Evolutionary conservation across 2,329 filamentous ascomycete species (phyloP).

Genomic region (Myriosclerotinia curreyana): DNA sequence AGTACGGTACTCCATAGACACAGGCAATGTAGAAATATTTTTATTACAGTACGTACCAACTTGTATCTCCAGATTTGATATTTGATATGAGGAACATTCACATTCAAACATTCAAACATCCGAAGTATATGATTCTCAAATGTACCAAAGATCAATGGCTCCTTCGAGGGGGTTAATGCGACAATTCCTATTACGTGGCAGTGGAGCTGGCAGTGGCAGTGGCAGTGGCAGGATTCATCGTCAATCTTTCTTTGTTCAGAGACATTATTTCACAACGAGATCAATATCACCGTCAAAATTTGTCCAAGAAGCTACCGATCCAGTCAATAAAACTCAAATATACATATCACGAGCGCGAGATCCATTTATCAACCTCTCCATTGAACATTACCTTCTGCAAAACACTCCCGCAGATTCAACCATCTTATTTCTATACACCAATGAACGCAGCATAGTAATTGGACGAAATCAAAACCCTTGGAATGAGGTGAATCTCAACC

Average conservation of each 20-base stretch:
- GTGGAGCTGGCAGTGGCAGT: too few species aligned
- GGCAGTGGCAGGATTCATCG: not conserved
- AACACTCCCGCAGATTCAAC: conserved; percentile 68
- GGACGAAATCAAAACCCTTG: conserved; percentile 98
- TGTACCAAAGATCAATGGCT: conserved; percentile 4
- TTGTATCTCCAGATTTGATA: conserved; percentile 1
- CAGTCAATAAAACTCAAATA: conserved; percentile 57
- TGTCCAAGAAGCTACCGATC: conserved; percentile 34
- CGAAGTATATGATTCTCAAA: not conserved
- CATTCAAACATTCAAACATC: not conserved
- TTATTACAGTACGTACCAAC: too few species aligned
- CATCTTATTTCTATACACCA: conserved; percentile 83
- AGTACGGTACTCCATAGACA: not conserved
- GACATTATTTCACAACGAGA: not conserved
- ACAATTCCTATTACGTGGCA: not conserved
- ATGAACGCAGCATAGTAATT: conserved; percentile 82
- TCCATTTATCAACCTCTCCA: conserved; percentile 86
- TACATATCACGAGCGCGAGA: conserved; percentile 68
- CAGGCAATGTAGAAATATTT: too few species aligned
- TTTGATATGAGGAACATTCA: not conserved
- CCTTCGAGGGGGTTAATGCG: conserved; percentile 3
- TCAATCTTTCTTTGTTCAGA: conserved; percentile 10
- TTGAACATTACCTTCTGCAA: conserved; percentile 86
- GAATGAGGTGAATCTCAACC: conserved; percentile 77
- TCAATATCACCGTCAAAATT: conserved; percentile 19